These are phyloP conservation scores for Carex myosuroides DNA, from an alignment of 176 grass and related monocot species.

Conservation along the genomic window DNA sequence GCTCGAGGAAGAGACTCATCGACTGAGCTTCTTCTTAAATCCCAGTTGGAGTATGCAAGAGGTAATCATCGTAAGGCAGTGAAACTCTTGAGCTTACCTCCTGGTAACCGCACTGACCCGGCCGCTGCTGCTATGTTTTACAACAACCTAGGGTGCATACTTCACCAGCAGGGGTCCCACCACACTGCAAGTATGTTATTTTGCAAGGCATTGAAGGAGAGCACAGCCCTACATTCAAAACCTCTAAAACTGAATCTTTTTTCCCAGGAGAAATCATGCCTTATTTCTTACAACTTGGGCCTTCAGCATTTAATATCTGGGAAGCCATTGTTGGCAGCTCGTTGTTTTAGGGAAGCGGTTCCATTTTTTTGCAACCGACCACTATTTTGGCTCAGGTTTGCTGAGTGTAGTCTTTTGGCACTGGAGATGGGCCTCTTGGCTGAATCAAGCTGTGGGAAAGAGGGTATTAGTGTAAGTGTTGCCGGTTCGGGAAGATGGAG, in stretches of 20 bases:
- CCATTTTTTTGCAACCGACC: constrained; percentile 48
- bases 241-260: constrained; percentile 54
- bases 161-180: constrained; percentile 71
- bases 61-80: constrained; percentile 87
- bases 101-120: constrained; percentile 74
- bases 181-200: constrained; percentile 63
- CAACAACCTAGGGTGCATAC: constrained; percentile 90
- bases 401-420: constrained; percentile 73
- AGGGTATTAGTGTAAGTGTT: constrained; percentile 59
- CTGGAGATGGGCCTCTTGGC: constrained; percentile 57
- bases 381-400: constrained; percentile 88
- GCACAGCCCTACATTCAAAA: constrained; percentile 44
- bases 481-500: constrained; percentile 74
- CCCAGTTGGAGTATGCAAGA: constrained; percentile 92
- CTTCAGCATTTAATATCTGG: constrained; percentile 75
- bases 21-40: constrained; percentile 73
- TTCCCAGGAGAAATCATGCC: constrained; percentile 66
- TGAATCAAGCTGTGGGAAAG: constrained; percentile 31
- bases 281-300: constrained; percentile 77
- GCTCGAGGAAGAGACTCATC: constrained; percentile 91
- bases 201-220: constrained; percentile 61
- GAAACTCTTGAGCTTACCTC: constrained; percentile 64
- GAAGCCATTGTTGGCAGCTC: constrained; percentile 64
- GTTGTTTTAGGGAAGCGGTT: constrained; percentile 61
- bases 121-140: constrained; percentile 63